Evolutionary conservation across 1,139 yeast species (phyloP).

Genomic region (Kodamaea arcana): DNA sequence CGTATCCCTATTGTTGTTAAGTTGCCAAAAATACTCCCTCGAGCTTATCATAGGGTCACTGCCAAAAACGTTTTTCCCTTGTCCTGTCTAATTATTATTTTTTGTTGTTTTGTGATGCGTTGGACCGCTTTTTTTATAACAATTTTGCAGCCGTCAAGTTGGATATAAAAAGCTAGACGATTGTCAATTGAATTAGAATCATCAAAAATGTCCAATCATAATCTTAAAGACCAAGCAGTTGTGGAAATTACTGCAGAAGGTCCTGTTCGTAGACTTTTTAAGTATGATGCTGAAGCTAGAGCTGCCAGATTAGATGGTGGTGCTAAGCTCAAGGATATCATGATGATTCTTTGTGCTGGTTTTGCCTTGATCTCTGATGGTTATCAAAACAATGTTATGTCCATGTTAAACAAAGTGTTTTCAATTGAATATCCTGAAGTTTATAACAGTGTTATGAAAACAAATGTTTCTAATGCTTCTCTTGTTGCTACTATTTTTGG

Average conservation of each 20-base stretch:
- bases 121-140: too few species aligned
- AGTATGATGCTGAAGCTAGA: slow-evolving; percentile 35
- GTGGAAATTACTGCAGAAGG: not conserved
- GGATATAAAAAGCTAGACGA: too few species aligned
- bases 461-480: slow-evolving; percentile 56
- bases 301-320: slow-evolving; percentile 27
- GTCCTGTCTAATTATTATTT: too few species aligned
- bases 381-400: slow-evolving; percentile 59
- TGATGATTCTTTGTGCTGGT: slow-evolving; percentile 51
- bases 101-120: too few species aligned
- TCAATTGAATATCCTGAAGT: slow-evolving; percentile 39
- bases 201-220: too few species aligned
- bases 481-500: slow-evolving; percentile 59
- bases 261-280: slow-evolving; percentile 8
- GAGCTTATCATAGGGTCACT: too few species aligned
- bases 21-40: too few species aligned
- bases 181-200: too few species aligned
- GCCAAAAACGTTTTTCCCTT: too few species aligned
- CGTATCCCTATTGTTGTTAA: too few species aligned
- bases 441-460: slow-evolving; percentile 42
- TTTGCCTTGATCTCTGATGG: slow-evolving; percentile 62
- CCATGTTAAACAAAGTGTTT: slow-evolving; percentile 52
- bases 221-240: not conserved
- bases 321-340: slow-evolving; percentile 26
- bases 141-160: too few species aligned